Conservation (phyloP, 192 early-diverging fungal genomes). For the Spizellomyces punctatus region DNA sequence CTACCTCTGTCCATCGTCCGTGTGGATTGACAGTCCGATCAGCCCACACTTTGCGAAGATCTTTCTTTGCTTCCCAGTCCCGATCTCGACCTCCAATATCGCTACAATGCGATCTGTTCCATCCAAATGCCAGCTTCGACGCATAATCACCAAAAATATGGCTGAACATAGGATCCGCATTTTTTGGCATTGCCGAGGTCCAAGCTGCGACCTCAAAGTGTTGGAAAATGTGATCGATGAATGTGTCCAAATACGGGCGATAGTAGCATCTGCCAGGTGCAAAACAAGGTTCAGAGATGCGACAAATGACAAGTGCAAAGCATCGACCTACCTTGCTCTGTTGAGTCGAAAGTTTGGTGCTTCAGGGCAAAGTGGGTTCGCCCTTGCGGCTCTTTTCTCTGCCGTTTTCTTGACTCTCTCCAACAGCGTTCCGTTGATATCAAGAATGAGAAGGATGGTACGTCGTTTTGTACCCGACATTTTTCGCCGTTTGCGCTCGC, state of each 20-base stretch:
- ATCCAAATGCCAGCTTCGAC: constrained; percentile 28
- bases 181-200: constrained; percentile 47
- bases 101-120: constrained; percentile 41
- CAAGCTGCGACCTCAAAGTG: constrained; percentile 44
- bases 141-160: constrained; percentile 35
- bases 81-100: constrained; percentile 2
- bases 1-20: constrained; percentile 16
- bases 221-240: constrained; percentile 35
- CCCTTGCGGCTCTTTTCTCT: constrained; percentile 24
- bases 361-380: constrained; percentile 35
- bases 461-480: not conserved
- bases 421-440: constrained; percentile 49
- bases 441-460: constrained; percentile 40
- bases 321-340: constrained; percentile 23
- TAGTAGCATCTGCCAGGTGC: constrained; percentile 24
- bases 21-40: constrained; percentile 23
- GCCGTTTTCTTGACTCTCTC: constrained; percentile 29
- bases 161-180: constrained; percentile 34
- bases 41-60: constrained; percentile 41
- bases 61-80: constrained; percentile 32
- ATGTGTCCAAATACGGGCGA: constrained; percentile 47
- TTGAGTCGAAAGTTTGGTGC: constrained; percentile 32
- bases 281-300: not conserved
- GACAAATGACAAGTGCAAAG: not conserved
- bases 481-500: no score